Percentiles rank a stretch among this genome's conserved stretches.
Conservation (phyloP, 257 asterid genomes). For the Lycium ferocissimum region DNA sequence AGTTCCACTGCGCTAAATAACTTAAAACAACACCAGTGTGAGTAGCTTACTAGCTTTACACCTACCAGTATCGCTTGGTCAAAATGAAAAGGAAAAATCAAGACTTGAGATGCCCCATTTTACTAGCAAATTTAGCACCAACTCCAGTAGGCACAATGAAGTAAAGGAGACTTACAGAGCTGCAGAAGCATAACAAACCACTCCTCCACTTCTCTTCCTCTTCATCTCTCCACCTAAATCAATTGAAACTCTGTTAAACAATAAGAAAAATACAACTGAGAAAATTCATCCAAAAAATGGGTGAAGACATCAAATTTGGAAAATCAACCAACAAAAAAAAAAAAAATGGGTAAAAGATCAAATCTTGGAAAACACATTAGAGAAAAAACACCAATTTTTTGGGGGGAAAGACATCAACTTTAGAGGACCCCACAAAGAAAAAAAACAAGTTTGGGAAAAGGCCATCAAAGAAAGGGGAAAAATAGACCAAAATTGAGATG, state of each 20-base stretch:
- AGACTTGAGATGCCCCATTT: too few relatives aligned
- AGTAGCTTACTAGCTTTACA: too few relatives aligned
- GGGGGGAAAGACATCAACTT: too few relatives aligned
- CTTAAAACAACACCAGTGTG: too few relatives aligned
- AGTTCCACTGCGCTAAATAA: too few relatives aligned
- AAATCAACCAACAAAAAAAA: not conserved
- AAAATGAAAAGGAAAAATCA: too few relatives aligned
- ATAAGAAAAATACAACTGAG: not conserved
- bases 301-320: not conserved
- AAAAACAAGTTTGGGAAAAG: too few relatives aligned
- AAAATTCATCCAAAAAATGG: too few relatives aligned
- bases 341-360: not conserved
- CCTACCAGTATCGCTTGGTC: too few relatives aligned
- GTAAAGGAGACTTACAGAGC: constrained; percentile 55
- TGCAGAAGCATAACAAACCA: constrained; percentile 56
- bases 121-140: too few relatives aligned
- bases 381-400: not conserved
- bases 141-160: not conserved
- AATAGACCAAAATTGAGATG: not conserved
- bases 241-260: constrained; percentile 48
- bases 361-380: too few relatives aligned
- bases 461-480: not conserved
- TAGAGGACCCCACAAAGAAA: too few relatives aligned
- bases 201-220: constrained; percentile 48
- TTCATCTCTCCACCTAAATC: constrained; percentile 36